phyloP scores from a whole-genome alignment of 2,329 filamentous ascomycete genomes.

The Nemania sp. region DNA sequence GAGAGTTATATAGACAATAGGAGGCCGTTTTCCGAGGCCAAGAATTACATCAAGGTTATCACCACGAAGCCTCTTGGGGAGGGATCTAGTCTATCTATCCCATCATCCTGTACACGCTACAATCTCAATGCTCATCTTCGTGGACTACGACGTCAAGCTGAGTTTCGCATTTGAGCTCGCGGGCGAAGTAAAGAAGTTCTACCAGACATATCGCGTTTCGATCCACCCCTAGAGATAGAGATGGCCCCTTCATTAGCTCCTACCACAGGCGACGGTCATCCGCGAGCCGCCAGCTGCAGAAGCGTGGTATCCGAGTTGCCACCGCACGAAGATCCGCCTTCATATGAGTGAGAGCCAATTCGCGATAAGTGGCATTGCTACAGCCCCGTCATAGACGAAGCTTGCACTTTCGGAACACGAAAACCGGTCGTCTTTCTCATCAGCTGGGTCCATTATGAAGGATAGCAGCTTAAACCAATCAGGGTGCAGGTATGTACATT shows the following conservation, averaged over 20 bases:
- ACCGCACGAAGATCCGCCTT: conserved; percentile 17
- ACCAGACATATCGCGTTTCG: conserved; percentile 2
- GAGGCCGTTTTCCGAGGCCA: conserved; percentile 19
- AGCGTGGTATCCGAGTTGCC: conserved; percentile 2
- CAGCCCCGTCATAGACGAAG: too few relatives aligned
- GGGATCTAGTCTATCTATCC: neutral
- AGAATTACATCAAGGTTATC: conserved; percentile 18
- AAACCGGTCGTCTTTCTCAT: too few relatives aligned
- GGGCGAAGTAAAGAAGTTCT: neutral
- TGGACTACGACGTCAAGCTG: conserved; percentile 6
- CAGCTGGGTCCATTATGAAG: too few relatives aligned
- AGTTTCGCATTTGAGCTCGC: conserved; percentile 18
- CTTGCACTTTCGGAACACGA: too few relatives aligned
- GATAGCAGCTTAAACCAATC: too few relatives aligned
- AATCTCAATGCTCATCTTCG: too few relatives aligned
- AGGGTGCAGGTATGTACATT: too few relatives aligned
- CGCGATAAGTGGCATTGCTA: neutral
- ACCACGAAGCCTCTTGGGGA: conserved; percentile 10
- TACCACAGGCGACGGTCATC: neutral
- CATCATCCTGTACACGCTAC: conserved; percentile 23
- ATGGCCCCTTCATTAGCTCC: neutral
- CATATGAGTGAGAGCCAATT: conserved; percentile 10
- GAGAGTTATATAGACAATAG: neutral
- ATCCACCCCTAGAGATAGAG: conserved; percentile 10
- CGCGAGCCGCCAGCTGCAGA: neutral